Conservation (phyloP, 129 eudicot species). For the carrot (Daucus carota) region DNA sequence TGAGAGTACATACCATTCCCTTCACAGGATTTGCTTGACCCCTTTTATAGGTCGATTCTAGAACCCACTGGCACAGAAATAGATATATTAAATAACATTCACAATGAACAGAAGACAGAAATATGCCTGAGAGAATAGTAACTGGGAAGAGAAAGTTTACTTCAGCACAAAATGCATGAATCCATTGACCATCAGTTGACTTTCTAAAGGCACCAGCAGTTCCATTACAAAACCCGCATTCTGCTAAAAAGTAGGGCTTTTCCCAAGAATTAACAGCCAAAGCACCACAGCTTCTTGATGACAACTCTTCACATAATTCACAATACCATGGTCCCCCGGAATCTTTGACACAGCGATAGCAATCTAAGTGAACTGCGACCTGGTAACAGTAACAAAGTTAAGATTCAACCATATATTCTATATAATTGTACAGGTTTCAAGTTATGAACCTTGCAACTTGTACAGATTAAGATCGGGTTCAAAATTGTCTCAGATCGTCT, state of each 20-base stretch:
- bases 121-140: not conserved
- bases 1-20: conserved; percentile 59
- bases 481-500: conserved; percentile 67
- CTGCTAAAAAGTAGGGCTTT: conserved; percentile 44
- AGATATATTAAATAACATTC: conserved; percentile 10
- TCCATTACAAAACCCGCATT: conserved; percentile 85
- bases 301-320: conserved; percentile 78
- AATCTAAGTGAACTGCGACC: conserved; percentile 94
- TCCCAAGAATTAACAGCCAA: conserved; percentile 36
- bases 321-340: conserved; percentile 93
- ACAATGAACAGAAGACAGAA: conserved; percentile 4
- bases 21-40: conserved; percentile 76
- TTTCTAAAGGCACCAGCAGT: conserved; percentile 91
- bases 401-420: not conserved
- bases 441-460: conserved; percentile 78
- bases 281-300: conserved; percentile 44
- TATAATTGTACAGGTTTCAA: conserved; percentile 2
- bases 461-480: conserved; percentile 73
- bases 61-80: conserved; percentile 62
- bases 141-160: conserved; percentile 29
- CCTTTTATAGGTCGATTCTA: conserved; percentile 76
- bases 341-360: conserved; percentile 75
- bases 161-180: conserved; percentile 97
- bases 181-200: conserved; percentile 82
- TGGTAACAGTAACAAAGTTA: conserved; percentile 22